Percentiles rank a stretch among this genome's conserved stretches.
Evolutionary conservation across 768 basidiomycete species (phyloP).

Genomic region (Agrocybe chaxingu): DNA sequence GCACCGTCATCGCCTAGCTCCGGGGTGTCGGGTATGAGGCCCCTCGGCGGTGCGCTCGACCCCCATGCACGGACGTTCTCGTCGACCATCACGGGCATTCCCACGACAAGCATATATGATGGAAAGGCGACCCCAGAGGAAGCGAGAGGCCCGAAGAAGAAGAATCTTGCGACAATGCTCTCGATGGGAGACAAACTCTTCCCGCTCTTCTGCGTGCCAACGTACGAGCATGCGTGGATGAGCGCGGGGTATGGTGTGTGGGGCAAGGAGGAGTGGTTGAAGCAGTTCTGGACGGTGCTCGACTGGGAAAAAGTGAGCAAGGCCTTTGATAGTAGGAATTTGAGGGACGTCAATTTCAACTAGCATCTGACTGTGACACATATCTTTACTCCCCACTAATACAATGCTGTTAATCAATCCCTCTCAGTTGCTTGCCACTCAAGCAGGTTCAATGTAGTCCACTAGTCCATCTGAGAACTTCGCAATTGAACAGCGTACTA

Average conservation of each 20-base stretch:
- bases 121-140: conserved; percentile 5
- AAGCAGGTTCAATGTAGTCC: too few relatives aligned
- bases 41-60: conserved; percentile 24
- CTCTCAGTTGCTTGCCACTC: too few relatives aligned
- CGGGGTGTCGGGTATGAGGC: conserved; percentile 6
- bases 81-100: background rate
- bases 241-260: conserved; percentile 82
- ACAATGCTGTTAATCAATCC: conserved; percentile 1
- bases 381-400: background rate
- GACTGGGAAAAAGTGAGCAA: conserved; percentile 68
- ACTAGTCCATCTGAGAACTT: too few relatives aligned
- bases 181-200: conserved; percentile 54
- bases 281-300: conserved; percentile 78
- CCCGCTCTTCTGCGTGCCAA: conserved; percentile 75
- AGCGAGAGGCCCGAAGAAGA: conserved; percentile 7
- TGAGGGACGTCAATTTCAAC: background rate
- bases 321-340: conserved; percentile 23
- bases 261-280: conserved; percentile 87
- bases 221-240: conserved; percentile 88
- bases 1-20: conserved; percentile 22
- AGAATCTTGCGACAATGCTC: conserved; percentile 20
- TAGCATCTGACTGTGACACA: background rate
- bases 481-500: too few relatives aligned
- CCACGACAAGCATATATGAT: conserved; percentile 1
- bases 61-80: conserved; percentile 9